phyloP scores from a whole-genome alignment of 2,329 filamentous ascomycete species.

The Fusarium brachygibbosum region DNA sequence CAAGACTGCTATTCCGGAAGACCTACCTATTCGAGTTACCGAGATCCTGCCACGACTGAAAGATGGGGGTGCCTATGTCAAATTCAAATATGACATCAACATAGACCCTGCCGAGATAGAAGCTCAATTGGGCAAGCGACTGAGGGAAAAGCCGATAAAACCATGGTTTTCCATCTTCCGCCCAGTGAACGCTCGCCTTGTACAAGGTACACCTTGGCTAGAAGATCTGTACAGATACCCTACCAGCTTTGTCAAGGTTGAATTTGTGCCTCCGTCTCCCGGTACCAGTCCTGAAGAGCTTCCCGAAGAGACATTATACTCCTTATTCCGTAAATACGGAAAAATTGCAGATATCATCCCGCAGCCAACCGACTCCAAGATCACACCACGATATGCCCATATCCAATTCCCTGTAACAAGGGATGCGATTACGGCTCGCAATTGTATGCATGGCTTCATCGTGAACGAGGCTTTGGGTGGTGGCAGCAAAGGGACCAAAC shows the following conservation, averaged over 20 bases:
- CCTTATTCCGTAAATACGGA: conserved; percentile 88
- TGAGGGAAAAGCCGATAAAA: conserved; percentile 78
- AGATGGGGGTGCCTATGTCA: conserved; percentile 94
- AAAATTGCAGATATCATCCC: conserved; percentile 88
- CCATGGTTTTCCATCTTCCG: conserved; percentile 93
- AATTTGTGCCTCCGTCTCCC: conserved; percentile 82
- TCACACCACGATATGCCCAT: conserved; percentile 82
- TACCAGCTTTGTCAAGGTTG: conserved; percentile 80
- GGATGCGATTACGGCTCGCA: conserved; percentile 88
- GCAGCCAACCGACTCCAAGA: conserved; percentile 88
- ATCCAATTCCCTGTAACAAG: conserved; percentile 81
- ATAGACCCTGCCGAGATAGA: conserved; percentile 60
- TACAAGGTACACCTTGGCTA: conserved; percentile 90
- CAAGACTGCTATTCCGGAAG: conserved; percentile 73
- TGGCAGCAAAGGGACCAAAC: conserved; percentile 79
- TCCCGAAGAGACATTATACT: conserved; percentile 88
- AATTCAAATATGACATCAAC: conserved; percentile 71
- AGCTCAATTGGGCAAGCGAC: conserved; percentile 69
- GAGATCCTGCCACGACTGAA: conserved; percentile 88
- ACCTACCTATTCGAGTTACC: conserved; percentile 76
- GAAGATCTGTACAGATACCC: conserved; percentile 91
- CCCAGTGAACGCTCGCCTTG: conserved; percentile 77
- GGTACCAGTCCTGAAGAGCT: conserved; percentile 82
- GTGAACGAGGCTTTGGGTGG: conserved; percentile 78
- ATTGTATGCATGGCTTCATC: conserved; percentile 89